Percentiles rank a stretch among this genome's conserved stretches.
Conservation (phyloP, 1,284 basidiomycete species). For the Serendipita sp. region DNA sequence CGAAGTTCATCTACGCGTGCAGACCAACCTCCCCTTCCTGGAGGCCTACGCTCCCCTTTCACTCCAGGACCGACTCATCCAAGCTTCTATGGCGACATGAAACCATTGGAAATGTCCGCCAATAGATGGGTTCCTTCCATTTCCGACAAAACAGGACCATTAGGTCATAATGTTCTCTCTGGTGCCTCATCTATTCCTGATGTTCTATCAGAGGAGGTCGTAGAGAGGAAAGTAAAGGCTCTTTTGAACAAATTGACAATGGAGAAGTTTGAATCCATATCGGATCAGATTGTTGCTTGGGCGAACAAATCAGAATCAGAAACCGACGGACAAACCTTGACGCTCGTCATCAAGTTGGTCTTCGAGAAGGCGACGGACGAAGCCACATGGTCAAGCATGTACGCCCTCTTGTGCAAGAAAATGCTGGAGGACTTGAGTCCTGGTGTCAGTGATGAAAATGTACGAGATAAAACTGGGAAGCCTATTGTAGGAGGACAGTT, state of each 20-base stretch:
- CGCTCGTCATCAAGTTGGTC: conserved; percentile 44
- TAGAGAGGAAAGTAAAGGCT: conserved; percentile 45
- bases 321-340: conserved; percentile 38
- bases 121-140: conserved; percentile 63
- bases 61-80: conserved; percentile 11
- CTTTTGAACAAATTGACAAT: conserved; percentile 49
- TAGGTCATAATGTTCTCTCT: neutral
- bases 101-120: conserved; percentile 59
- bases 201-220: conserved; percentile 32
- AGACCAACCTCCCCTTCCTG: conserved; percentile 3
- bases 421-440: conserved; percentile 34
- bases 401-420: conserved; percentile 39
- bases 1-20: conserved; percentile 1
- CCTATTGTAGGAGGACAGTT: conserved; percentile 70
- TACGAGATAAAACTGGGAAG: conserved; percentile 26
- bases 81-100: conserved; percentile 31
- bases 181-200: conserved; percentile 18
- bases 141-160: conserved; percentile 19
- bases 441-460: conserved; percentile 32
- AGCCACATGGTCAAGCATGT: conserved; percentile 45
- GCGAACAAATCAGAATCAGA: conserved; percentile 41
- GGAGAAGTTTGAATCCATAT: conserved; percentile 45
- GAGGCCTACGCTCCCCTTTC: conserved; percentile 18
- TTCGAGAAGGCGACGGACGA: conserved; percentile 52
- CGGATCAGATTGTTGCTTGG: conserved; percentile 40